Evolutionary conservation across 1,284 basidiomycete genomes (phyloP).

Genomic region (Ustilago hordei): DNA sequence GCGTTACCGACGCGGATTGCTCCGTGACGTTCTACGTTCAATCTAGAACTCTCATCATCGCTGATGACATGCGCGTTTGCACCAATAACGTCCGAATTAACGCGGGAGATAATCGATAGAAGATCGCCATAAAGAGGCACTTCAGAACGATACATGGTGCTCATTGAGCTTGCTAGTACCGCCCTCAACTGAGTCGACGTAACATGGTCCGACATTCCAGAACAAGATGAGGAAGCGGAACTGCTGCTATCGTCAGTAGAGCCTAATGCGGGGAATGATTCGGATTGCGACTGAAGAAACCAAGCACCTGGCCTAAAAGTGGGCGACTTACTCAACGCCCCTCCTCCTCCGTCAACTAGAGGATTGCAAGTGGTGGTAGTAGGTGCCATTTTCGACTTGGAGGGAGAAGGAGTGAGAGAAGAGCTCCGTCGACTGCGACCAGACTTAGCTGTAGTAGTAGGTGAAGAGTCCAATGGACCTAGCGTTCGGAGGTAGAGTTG

Average conservation of each 20-base stretch:
- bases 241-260: slow-evolving; percentile 17
- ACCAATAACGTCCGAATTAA: slow-evolving; percentile 65
- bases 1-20: slow-evolving; percentile 71
- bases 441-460: neutral
- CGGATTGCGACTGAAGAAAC: slow-evolving; percentile 21
- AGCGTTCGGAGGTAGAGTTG: slow-evolving; percentile 35
- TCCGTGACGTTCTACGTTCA: slow-evolving; percentile 71
- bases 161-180: slow-evolving; percentile 69
- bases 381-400: neutral
- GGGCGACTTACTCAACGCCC: neutral
- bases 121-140: slow-evolving; percentile 71
- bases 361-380: neutral
- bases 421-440: slow-evolving; percentile 4
- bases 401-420: neutral
- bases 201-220: neutral
- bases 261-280: slow-evolving; percentile 20
- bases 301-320: slow-evolving; percentile 3
- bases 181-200: slow-evolving; percentile 63
- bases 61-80: slow-evolving; percentile 4
- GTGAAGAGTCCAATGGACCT: slow-evolving; percentile 7
- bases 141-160: slow-evolving; percentile 70
- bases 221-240: neutral
- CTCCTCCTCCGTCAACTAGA: neutral
- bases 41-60: slow-evolving; percentile 63
- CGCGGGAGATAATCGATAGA: slow-evolving; percentile 69